Base-by-base conservation (phyloP, 257 asterid species). In the Catharanthus roseus region DNA sequence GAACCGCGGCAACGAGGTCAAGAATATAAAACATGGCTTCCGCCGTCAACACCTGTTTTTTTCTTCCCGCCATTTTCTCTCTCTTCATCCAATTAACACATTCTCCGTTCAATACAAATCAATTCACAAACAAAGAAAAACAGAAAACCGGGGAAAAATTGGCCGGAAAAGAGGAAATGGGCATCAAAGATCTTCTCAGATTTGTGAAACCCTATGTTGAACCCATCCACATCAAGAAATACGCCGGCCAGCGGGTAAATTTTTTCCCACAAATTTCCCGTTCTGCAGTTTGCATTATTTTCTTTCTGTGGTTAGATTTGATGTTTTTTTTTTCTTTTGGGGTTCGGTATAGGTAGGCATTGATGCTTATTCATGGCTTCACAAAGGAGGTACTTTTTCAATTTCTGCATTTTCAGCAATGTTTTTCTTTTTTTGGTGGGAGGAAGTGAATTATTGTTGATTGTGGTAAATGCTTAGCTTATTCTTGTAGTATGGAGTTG, bases 291-390 rank as follows among this genome's bases (percentile, higher is more conserved):
- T 18, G 12, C n/a, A 64, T 42, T 66, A 31, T 28, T 57, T 50
- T 12, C 0, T 68, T 44, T 12, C 10, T 44, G 24, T 24, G 0
- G 13, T 38, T 42, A 42, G 9, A 28, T 31, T 55, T 62, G 33
- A 16, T 49, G 3, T 16, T 33, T 41, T 39, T n/a, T 9, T 6
- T 9, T 42, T n/a, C n/a, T n/a, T n/a, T n/a, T n/a, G n/a, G 16
- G 24, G 44, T 78, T 44, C 49, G 69, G 57, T 45, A 75, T 76
- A 88, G 97, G 91, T 90, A 26, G 97, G 97, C 0, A 86, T 90
- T 66, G 95, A 90, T 85, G 97, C 95, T 53, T 90, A 88, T 79
- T 88, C 91, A 39, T 90, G 97, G 97, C 91, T 90, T 80, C 93
- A 88, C 75, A 90, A 90, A 83, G 95, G 97, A 84, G 97, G 97